Conservation (phyloP, 2,329 filamentous ascomycete species). For the Pseudovirgaria hyperparasitica region DNA sequence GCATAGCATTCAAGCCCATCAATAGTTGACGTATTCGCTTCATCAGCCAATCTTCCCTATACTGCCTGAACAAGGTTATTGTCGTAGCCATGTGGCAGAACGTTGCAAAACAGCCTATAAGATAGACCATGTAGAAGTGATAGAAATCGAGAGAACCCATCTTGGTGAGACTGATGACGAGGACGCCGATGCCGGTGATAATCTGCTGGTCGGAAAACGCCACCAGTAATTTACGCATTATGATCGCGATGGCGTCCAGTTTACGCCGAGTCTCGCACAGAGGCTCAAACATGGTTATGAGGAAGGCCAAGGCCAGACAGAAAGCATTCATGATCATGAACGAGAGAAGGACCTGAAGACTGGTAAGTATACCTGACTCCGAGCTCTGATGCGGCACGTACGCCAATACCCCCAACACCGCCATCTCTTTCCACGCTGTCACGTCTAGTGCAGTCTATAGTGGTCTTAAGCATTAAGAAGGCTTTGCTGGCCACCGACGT, state of each 20-base stretch:
- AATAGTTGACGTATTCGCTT: conserved; percentile 52
- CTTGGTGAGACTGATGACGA: conserved; percentile 49
- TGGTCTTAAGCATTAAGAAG: too few species aligned
- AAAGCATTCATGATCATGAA: conserved; percentile 56
- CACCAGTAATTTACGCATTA: conserved; percentile 51
- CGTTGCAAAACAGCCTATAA: conserved; percentile 50
- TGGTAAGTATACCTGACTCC: too few species aligned
- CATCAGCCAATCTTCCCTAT: conserved; percentile 53
- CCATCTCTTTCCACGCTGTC: too few species aligned
- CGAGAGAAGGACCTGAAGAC: conserved; percentile 46
- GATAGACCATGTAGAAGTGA: conserved; percentile 62
- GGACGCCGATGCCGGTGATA: conserved; percentile 56
- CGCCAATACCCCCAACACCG: too few species aligned
- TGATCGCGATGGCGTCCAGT: conserved; percentile 45
- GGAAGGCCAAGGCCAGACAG: conserved; percentile 41
- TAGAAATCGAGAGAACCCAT: conserved; percentile 48
- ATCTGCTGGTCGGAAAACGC: conserved; percentile 58
- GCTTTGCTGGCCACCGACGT: too few species aligned
- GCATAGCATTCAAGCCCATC: conserved; percentile 51
- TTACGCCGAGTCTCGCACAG: too few species aligned
- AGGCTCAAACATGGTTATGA: too few species aligned
- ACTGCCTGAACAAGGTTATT: conserved; percentile 52
- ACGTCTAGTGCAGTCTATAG: too few species aligned
- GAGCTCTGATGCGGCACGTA: too few species aligned
- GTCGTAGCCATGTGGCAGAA: conserved; percentile 53